Conservation (phyloP, 2,329 filamentous ascomycete genomes). For the Nigrograna mackinnonii region DNA sequence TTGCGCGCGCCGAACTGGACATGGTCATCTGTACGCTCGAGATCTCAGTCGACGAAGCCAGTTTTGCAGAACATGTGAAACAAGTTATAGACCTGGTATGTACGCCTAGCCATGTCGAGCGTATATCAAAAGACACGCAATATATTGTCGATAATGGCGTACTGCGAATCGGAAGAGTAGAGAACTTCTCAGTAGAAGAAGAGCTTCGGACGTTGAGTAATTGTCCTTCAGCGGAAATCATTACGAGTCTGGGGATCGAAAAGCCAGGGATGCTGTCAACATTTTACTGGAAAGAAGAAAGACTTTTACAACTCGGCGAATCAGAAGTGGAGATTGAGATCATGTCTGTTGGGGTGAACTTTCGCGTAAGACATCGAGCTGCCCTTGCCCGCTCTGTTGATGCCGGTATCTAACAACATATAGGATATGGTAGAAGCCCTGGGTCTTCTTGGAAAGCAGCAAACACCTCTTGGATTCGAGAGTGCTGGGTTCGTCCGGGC, state of each 20-base stretch:
- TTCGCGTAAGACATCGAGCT: conserved; percentile 22
- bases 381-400: not conserved
- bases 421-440: conserved; percentile 11
- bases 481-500: conserved; percentile 9
- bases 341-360: conserved; percentile 20
- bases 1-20: conserved; percentile 27
- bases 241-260: not conserved
- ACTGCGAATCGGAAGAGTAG: conserved; percentile 24
- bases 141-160: conserved; percentile 22
- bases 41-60: conserved; percentile 8
- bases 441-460: conserved; percentile 30
- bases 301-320: too few species aligned
- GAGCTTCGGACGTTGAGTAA: too few species aligned
- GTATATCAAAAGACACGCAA: conserved; percentile 26
- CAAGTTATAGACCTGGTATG: too few species aligned
- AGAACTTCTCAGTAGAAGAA: conserved; percentile 3
- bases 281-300: not conserved
- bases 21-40: conserved; percentile 28
- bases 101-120: too few species aligned
- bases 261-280: not conserved
- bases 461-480: conserved; percentile 6
- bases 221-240: not conserved
- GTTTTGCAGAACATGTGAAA: not conserved
- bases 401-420: not conserved
- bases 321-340: conserved; percentile 22